These are phyloP conservation scores for Fomitopsis betulina DNA, from an alignment of 1,284 basidiomycete species.

Conservation along the genomic window DNA sequence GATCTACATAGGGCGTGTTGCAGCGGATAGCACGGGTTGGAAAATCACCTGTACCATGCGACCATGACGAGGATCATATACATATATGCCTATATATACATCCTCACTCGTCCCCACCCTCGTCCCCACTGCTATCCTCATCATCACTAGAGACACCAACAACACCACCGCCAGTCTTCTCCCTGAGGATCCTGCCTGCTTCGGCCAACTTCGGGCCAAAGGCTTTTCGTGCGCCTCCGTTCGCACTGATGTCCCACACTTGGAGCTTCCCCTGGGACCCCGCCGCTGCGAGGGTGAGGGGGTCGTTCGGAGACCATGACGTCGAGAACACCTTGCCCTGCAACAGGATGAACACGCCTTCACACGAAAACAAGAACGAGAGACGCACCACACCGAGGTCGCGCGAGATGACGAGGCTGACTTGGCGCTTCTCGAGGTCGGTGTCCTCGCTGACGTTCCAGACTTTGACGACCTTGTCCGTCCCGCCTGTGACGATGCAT, in stretches of 20 bases:
- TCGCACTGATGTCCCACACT: constrained; percentile 89
- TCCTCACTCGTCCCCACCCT: constrained; percentile 18
- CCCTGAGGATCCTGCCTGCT: constrained; percentile 62
- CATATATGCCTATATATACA: neutral
- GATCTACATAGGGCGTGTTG: neutral
- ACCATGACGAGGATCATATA: neutral
- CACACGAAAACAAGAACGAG: neutral
- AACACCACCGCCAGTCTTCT: constrained; percentile 64
- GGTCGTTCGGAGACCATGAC: constrained; percentile 90
- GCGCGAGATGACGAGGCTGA: constrained; percentile 84
- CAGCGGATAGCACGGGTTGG: neutral
- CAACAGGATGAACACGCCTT: neutral
- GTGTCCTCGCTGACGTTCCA: constrained; percentile 85
- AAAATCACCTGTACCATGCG: neutral
- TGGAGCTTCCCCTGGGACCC: constrained; percentile 92
- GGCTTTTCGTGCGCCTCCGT: constrained; percentile 72
- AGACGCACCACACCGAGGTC: constrained; percentile 89
- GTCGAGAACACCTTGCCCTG: constrained; percentile 95
- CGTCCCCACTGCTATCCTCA: constrained; percentile 58
- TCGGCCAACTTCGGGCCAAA: constrained; percentile 71
- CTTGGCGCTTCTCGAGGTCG: constrained; percentile 64
- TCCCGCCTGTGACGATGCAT: constrained; percentile 89
- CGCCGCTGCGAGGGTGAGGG: constrained; percentile 90
- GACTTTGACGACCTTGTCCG: constrained; percentile 90
- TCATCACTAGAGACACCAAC: constrained; percentile 67